These are phyloP conservation scores for Penicillium paneum DNA, from an alignment of 2,329 filamentous ascomycete species.

Conservation along the genomic window DNA sequence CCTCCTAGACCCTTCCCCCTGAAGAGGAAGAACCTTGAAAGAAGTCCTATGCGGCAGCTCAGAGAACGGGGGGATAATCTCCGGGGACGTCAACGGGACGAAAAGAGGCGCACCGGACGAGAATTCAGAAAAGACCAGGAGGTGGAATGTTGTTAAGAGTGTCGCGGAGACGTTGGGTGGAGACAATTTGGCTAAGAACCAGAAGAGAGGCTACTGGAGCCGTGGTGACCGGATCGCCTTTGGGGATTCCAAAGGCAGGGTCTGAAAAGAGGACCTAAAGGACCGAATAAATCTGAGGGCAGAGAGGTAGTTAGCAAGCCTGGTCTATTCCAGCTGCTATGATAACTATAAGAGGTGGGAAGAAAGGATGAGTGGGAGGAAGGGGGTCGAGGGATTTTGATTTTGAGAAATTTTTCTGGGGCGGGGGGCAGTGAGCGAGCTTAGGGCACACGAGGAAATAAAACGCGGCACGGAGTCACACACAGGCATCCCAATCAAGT, in stretches of 20 bases:
- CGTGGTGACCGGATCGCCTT: slow-evolving; percentile 40
- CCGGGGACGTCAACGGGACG: slow-evolving; percentile 33
- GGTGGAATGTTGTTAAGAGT: slow-evolving; percentile 49
- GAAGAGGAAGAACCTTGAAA: slow-evolving; percentile 98
- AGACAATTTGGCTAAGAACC: slow-evolving; percentile 44
- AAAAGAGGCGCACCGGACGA: slow-evolving; percentile 40
- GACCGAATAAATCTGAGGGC: background rate
- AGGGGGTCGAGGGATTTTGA: slow-evolving; percentile 18
- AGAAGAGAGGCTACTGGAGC: slow-evolving; percentile 35
- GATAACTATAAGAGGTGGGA: slow-evolving; percentile 1
- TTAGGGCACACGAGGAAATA: slow-evolving; percentile 21
- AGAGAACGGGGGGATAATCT: slow-evolving; percentile 59
- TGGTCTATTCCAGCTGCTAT: background rate
- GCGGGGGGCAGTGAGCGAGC: slow-evolving; percentile 6
- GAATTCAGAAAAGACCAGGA: slow-evolving; percentile 33
- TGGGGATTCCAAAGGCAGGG: slow-evolving; percentile 41
- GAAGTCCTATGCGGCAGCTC: slow-evolving; percentile 99
- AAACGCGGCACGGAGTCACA: slow-evolving; percentile 14
- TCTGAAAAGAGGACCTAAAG: slow-evolving; percentile 7
- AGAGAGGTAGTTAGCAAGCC: slow-evolving; percentile 1
- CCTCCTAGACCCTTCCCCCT: slow-evolving; percentile 99
- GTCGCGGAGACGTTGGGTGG: slow-evolving; percentile 42
- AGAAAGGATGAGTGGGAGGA: background rate
- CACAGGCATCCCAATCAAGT: background rate
- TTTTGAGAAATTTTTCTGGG: slow-evolving; percentile 6